A percentile compares a stretch with the other conserved stretches of the same genome.
Evolutionary conservation across 371 early-diverging fungal species (phyloP).

Genomic region (Mortierella sp.): DNA sequence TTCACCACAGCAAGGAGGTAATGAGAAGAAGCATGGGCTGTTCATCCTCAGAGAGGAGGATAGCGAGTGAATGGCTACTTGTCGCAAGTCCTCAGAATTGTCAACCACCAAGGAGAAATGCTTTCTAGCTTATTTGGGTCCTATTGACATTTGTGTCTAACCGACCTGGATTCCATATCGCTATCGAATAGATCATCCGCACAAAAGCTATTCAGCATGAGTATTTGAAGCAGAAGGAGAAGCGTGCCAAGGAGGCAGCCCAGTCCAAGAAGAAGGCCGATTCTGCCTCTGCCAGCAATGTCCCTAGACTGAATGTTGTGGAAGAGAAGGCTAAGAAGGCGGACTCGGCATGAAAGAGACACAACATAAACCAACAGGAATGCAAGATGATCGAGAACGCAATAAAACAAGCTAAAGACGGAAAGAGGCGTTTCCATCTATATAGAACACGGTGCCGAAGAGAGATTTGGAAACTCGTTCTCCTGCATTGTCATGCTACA

Average conservation of each 20-base stretch:
- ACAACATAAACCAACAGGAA: neutral
- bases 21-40: constrained; percentile 1
- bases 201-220: constrained; percentile 69
- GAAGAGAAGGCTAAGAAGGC: constrained; percentile 58
- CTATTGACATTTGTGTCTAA: neutral
- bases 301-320: constrained; percentile 67
- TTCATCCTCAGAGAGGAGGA: no score
- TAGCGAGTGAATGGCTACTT: no score
- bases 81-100: no score
- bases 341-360: constrained; percentile 16
- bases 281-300: constrained; percentile 66
- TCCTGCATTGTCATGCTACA: no score
- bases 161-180: neutral
- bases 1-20: constrained; percentile 87
- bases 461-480: no score
- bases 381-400: neutral
- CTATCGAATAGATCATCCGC: constrained; percentile 60
- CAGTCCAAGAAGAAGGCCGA: constrained; percentile 63
- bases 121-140: neutral
- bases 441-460: no score
- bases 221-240: constrained; percentile 67
- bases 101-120: no score
- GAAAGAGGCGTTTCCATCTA: no score
- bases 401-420: no score
- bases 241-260: constrained; percentile 58